phyloP scores from a whole-genome alignment of 2,329 filamentous ascomycete genomes.

The Diplodia corticola region DNA sequence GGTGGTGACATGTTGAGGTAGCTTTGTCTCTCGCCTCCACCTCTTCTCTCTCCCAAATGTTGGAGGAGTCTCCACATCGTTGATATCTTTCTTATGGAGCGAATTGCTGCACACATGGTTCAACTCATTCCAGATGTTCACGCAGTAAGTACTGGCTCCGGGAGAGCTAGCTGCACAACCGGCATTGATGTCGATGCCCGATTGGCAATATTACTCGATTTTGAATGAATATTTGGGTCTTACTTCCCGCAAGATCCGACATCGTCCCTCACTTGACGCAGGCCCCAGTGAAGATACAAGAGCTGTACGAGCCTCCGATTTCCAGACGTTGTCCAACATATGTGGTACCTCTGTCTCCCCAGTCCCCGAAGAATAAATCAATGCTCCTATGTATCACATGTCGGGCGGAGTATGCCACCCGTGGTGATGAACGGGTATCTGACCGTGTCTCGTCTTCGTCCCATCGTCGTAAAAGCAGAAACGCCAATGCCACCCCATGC shows the following conservation, averaged over 20 bases:
- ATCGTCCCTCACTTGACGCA: not conserved
- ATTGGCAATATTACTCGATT: too few relatives aligned
- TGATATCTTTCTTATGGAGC: not conserved
- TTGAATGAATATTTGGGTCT: not conserved
- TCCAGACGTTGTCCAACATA: not conserved
- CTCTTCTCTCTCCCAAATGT: not conserved
- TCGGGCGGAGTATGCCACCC: not conserved
- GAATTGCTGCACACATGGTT: not conserved
- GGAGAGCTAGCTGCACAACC: not conserved
- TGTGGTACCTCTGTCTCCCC: not conserved
- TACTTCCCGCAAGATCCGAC: not conserved
- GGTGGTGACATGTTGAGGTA: not conserved
- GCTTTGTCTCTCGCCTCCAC: not conserved
- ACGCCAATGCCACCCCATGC: slow-evolving; percentile 1
- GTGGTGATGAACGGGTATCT: slow-evolving; percentile 5
- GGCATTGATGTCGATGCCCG: not conserved
- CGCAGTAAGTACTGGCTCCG: not conserved
- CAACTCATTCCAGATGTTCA: not conserved
- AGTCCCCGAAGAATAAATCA: not conserved
- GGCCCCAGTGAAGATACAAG: not conserved
- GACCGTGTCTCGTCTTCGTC: not conserved
- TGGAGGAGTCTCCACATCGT: too few relatives aligned
- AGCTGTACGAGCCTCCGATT: not conserved
- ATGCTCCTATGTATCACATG: not conserved
- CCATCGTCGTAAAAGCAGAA: not conserved